Base-by-base conservation (phyloP, 2,329 filamentous ascomycete species). In the Pseudonectria foliicola region DNA sequence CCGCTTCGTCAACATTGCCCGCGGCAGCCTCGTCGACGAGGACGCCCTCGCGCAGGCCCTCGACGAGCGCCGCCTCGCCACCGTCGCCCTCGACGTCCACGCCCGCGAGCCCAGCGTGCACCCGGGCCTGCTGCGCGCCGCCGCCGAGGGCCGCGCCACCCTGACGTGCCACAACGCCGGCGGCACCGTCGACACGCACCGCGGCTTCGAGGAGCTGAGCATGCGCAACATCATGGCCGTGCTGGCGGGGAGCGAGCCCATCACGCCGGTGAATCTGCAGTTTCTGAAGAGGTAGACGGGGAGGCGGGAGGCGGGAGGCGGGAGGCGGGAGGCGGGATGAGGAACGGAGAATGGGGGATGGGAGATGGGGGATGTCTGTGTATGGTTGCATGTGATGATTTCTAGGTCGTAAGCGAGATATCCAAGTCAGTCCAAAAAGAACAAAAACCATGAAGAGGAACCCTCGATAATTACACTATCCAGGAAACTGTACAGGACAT, bases 101-200 rank as follows among this genome's bases (percentile, higher is more conserved):
- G 68, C 69, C 7, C 48, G 69, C 43, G 80, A 85, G 54, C 79
- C 80, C 4, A 39, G 56, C 26, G 64, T 80, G 2, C 64, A 73
- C 48, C 52, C 61, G 21, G 58, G 65, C 15, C 52, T 82, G 38
- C 27, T 57, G 41, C 54, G 50, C 23, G 46, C 72, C 27, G 62
- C 63, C 0, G 49, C 52, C 6, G 37, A 50, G 29, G 60, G 62
- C 1, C 68, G 67, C 41, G 73, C 74, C 0, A 68, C 79, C 60
- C 53, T 83, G 35, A 75, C 80, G n/a, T 75, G 75, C 34, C 80
- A 83, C 52, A 81, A 81, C 44, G 80, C 78, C 1, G 79, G 79
- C 0, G 77, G 77, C 4, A 81, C 77, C 25, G 66, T 82, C 11
- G 77, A 82, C 54, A 79, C 78, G 41, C 76, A 79, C 48, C 54